Conservation (phyloP, 1,284 basidiomycete genomes). For the Trametes sp. region DNA sequence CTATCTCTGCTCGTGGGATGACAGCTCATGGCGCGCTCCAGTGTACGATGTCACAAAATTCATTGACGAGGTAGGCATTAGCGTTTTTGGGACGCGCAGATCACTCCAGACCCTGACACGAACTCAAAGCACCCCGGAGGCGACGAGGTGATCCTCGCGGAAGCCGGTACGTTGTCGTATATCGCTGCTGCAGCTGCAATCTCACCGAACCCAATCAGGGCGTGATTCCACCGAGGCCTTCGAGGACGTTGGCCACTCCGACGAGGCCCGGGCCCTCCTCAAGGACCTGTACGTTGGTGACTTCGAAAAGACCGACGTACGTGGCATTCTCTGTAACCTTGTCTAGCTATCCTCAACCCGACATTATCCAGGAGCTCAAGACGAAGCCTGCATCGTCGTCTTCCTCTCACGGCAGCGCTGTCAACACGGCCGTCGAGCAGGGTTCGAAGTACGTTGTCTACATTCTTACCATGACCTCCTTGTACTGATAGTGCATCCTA, state of each 20-base stretch:
- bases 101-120: conserved; percentile 1
- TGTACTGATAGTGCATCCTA: too few species aligned
- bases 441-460: conserved; percentile 68
- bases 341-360: not conserved
- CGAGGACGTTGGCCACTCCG: conserved; percentile 99
- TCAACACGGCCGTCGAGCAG: conserved; percentile 63
- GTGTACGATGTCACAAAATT: conserved; percentile 97
- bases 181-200: not conserved
- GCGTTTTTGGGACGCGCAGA: not conserved
- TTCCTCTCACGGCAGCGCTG: conserved; percentile 43
- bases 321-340: conserved; percentile 38
- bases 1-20: conserved; percentile 42
- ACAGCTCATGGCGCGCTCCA: conserved; percentile 49
- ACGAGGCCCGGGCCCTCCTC: conserved; percentile 94
- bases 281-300: conserved; percentile 80
- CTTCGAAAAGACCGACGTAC: conserved; percentile 75
- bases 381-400: conserved; percentile 50
- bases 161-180: conserved; percentile 75
- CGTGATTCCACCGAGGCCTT: conserved; percentile 98
- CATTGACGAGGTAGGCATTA: conserved; percentile 86
- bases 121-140: conserved; percentile 88
- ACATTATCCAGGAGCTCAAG: conserved; percentile 50
- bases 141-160: conserved; percentile 95
- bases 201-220: conserved; percentile 51
- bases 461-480: conserved; percentile 20